These are phyloP conservation scores for Boletus rubroflammeus DNA, from an alignment of 768 basidiomycete species.

Conservation along the genomic window DNA sequence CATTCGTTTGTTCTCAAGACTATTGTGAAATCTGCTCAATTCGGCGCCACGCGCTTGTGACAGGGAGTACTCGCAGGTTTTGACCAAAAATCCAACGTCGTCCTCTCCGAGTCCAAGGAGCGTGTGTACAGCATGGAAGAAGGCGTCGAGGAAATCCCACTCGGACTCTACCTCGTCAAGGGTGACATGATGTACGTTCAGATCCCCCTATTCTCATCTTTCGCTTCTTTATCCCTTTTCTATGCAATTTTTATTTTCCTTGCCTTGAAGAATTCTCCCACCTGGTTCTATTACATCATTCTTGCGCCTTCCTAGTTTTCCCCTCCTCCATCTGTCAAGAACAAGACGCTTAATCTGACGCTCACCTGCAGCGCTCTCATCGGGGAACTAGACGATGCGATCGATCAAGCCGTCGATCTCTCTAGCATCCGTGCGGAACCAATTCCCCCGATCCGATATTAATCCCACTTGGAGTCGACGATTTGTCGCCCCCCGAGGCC, in stretches of 20 bases:
- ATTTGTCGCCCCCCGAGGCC: neutral
- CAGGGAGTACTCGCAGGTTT: conserved; percentile 90
- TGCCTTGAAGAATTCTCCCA: neutral
- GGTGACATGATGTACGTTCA: conserved; percentile 93
- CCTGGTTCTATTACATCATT: neutral
- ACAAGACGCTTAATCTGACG: conserved; percentile 2
- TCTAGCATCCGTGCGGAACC: conserved; percentile 84
- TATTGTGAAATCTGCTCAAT: neutral
- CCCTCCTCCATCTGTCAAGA: neutral
- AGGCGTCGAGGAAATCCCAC: conserved; percentile 89
- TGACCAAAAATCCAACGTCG: conserved; percentile 95
- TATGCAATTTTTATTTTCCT: neutral
- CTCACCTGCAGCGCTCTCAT: conserved; percentile 57
- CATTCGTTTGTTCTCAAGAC: neutral
- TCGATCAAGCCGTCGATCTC: conserved; percentile 74
- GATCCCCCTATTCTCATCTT: neutral
- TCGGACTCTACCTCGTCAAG: conserved; percentile 95
- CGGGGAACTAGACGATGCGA: conserved; percentile 80
- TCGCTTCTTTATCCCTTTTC: neutral
- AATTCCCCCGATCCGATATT: conserved; percentile 77
- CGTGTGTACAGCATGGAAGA: conserved; percentile 89
- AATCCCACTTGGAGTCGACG: conserved; percentile 9
- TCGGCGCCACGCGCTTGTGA: neutral
- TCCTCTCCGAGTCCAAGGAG: conserved; percentile 91
- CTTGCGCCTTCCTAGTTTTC: neutral